phyloP scores from a whole-genome alignment of 164 flowering plant species.

The Cinnamomum chago region DNA sequence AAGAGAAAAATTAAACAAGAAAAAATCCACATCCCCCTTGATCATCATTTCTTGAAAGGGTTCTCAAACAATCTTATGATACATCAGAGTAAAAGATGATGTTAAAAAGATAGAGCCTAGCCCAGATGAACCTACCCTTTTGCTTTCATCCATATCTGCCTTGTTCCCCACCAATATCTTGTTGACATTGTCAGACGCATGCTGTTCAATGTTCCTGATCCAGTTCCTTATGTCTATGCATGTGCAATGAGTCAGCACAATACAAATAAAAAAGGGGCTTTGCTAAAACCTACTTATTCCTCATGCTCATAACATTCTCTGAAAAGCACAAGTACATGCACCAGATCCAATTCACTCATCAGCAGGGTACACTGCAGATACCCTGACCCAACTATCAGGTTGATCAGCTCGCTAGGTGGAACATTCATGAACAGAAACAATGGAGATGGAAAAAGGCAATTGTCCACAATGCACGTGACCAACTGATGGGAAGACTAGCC shows the following conservation, averaged over 20 bases:
- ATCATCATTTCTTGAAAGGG: too few relatives aligned
- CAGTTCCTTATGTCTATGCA: conserved; percentile 73
- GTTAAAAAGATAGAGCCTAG: neutral
- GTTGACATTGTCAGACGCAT: conserved; percentile 91
- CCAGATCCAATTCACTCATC: neutral
- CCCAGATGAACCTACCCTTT: conserved; percentile 47
- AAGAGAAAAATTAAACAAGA: too few relatives aligned
- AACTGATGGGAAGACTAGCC: neutral
- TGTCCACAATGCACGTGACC: neutral
- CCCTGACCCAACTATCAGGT: neutral
- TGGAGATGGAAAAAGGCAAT: too few relatives aligned
- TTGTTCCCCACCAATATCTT: conserved; percentile 85
- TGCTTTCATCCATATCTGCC: conserved; percentile 97
- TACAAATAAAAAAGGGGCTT: neutral
- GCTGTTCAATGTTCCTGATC: conserved; percentile 88
- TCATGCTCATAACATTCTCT: neutral
- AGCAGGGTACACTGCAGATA: neutral
- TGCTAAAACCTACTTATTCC: neutral
- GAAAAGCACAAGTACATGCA: neutral
- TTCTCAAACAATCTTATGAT: neutral
- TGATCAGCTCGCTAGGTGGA: neutral
- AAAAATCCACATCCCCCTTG: neutral
- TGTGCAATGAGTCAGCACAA: conserved; percentile 2
- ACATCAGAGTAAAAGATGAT: neutral
- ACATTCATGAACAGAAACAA: too few relatives aligned